Conservation (phyloP, 352 stramenopile genomes). For the Blastocystis sp. region DNA sequence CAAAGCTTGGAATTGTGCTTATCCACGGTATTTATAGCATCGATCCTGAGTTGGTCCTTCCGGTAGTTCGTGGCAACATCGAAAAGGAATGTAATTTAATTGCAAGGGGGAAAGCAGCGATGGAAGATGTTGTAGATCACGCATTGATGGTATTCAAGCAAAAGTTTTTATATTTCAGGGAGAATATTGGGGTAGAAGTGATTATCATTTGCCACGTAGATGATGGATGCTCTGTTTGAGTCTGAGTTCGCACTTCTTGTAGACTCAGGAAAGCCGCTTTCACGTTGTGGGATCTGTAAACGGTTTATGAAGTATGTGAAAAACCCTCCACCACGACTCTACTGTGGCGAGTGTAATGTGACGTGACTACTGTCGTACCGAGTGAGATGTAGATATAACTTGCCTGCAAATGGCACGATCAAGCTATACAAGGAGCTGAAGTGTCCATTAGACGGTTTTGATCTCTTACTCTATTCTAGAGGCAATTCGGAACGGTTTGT, state of each 20-base stretch:
- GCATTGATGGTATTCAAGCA: conserved; percentile 66
- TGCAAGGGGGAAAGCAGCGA: conserved; percentile 65
- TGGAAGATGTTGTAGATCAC: conserved; percentile 62
- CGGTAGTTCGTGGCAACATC: conserved; percentile 67
- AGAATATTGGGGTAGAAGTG: conserved; percentile 64
- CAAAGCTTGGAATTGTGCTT: conserved; percentile 68
- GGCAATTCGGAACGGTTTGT: conserved; percentile 67
- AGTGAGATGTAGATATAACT: conserved; percentile 5
- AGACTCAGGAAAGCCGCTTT: conserved; percentile 67
- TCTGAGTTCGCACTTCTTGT: conserved; percentile 67
- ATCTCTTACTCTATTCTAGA: conserved; percentile 68
- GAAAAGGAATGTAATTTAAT: conserved; percentile 70
- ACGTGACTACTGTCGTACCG: conserved; percentile 64
- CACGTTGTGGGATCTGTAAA: conserved; percentile 68
- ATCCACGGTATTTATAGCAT: conserved; percentile 69
- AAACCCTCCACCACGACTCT: conserved; percentile 66
- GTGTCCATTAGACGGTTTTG: conserved; percentile 69
- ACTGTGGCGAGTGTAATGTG: conserved; percentile 68
- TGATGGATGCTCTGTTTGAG: conserved; percentile 69
- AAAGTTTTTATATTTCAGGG: conserved; percentile 68
- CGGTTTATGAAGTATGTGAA: conserved; percentile 70
- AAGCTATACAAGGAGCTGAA: conserved; percentile 67
- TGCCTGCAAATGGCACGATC: conserved; percentile 65
- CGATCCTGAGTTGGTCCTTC: conserved; percentile 68
- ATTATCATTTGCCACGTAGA: not conserved